Base-by-base conservation (phyloP, 1,284 basidiomycete species). In the Marasmius fiardii region DNA sequence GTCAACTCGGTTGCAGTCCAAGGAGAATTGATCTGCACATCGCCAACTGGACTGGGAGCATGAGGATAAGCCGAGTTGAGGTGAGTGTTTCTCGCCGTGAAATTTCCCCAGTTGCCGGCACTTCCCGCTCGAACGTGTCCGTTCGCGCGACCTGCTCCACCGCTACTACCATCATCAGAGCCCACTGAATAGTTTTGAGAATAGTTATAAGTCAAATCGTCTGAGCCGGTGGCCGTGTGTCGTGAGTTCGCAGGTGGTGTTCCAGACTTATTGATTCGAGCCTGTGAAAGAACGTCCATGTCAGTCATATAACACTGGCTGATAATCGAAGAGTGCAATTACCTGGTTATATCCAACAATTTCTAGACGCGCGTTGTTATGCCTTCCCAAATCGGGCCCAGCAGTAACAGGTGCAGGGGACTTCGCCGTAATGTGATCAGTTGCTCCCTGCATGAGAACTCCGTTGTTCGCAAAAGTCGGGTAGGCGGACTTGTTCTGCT, bases 401-500 rank as follows among this genome's bases (percentile, higher is more conserved):
- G 89, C 89, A 56, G 89, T 92, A 58, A 90, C 81, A 43, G 89
- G 89, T 47, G 80, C 85, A 54, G 88, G 88, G n/a, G 86, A 88
- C 66, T 86, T 81, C 54, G 79, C 76, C 28, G 78, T 71, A 26
- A 77, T 70, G 47, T 80, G 82, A 51, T 88, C 86, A 37, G 77
- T 74, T 26, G 83, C 74, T 41, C 39, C 39, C n/a, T 83, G 80
- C 57, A 88, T 74, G 60, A 90, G 71, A 54, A 88, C 79, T 20
- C 84, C 85, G 62, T 88, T 90, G 65, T 85, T 82, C 8, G 87
- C 75, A 65, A 89, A 90, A 6, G 86, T 80, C 4, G 88, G 88
- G 64, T 88, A 91, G 0, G 89, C 89, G 11, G 89, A 91, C 69
- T 91, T 91, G 73, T 91, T 91, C 72, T 90, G 88, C 67, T 84